A percentile compares a stretch with the other conserved stretches of the same genome.
Conservation (phyloP, 2,329 filamentous ascomycete species). For the Periconia sp. region DNA sequence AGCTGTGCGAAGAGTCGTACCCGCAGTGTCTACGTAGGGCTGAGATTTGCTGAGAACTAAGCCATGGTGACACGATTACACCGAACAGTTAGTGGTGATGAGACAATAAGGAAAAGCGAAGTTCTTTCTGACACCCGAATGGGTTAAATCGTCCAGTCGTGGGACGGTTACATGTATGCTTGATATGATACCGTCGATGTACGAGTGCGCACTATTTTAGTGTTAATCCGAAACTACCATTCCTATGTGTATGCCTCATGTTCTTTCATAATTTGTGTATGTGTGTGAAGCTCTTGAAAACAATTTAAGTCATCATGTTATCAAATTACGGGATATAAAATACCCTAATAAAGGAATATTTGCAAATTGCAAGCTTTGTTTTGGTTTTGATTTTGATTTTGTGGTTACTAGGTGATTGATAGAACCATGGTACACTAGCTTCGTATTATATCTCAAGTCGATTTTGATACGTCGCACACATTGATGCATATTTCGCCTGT, state of each 20-base stretch:
- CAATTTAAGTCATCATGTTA: background rate
- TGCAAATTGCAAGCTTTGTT: too few relatives aligned
- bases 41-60: background rate
- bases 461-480: too few relatives aligned
- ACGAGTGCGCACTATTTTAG: background rate
- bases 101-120: background rate
- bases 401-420: too few relatives aligned
- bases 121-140: background rate
- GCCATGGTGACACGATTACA: background rate
- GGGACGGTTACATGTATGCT: background rate
- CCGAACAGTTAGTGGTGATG: background rate
- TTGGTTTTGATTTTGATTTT: too few relatives aligned
- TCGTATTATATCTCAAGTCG: too few relatives aligned
- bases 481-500: too few relatives aligned
- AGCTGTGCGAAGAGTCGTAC: background rate
- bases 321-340: too few relatives aligned
- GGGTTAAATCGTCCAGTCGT: too few relatives aligned
- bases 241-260: background rate
- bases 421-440: too few relatives aligned
- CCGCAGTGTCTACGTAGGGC: background rate
- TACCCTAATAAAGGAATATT: too few relatives aligned
- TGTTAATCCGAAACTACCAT: background rate
- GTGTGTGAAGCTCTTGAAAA: background rate
- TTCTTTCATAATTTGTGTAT: background rate
- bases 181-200: background rate